These are phyloP conservation scores for Aureobasidium musti DNA, from an alignment of 2,329 filamentous ascomycete species.

Conservation along the genomic window DNA sequence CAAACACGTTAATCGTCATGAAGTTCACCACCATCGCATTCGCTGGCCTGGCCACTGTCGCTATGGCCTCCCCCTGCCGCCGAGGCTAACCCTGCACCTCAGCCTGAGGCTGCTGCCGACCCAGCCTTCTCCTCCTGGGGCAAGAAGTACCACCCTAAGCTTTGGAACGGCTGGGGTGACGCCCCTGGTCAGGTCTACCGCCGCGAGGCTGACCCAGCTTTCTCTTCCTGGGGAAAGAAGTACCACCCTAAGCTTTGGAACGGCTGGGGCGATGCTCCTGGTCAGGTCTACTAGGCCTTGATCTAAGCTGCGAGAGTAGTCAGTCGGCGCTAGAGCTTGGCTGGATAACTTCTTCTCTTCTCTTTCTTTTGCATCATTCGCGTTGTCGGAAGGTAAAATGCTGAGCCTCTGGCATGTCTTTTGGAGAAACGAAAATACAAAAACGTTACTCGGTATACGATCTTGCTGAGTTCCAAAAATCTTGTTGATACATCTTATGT, in stretches of 20 bases:
- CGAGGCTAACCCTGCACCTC: conserved; percentile 33
- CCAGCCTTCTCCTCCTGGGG: conserved; percentile 16
- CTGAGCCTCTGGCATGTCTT: conserved; percentile 9
- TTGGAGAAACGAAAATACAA: not conserved
- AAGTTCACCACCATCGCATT: conserved; percentile 34
- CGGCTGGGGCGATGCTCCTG: conserved; percentile 2
- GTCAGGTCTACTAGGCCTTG: conserved; percentile 5
- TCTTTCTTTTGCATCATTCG: not conserved
- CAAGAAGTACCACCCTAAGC: not conserved
- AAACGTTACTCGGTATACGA: not conserved
- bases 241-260: conserved; percentile 13
- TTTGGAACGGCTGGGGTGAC: conserved; percentile 26
- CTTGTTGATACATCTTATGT: not conserved
- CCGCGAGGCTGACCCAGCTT: conserved; percentile 29
- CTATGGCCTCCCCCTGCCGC: conserved; percentile 36
- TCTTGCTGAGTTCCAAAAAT: not conserved
- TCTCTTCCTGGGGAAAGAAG: conserved; percentile 7
- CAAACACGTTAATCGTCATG: conserved; percentile 33
- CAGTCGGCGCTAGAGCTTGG: not conserved
- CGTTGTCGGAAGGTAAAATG: conserved; percentile 5
- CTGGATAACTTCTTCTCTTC: not conserved
- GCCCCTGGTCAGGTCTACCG: conserved; percentile 32
- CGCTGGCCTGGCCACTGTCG: conserved; percentile 25
- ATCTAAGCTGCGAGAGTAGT: not conserved
- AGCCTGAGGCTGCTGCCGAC: conserved; percentile 22